Percentiles rank a stretch among this genome's conserved stretches.
These are phyloP conservation scores for Yamadazyma tumulicola DNA, from an alignment of 805 yeast genomes.

Conservation along the genomic window DNA sequence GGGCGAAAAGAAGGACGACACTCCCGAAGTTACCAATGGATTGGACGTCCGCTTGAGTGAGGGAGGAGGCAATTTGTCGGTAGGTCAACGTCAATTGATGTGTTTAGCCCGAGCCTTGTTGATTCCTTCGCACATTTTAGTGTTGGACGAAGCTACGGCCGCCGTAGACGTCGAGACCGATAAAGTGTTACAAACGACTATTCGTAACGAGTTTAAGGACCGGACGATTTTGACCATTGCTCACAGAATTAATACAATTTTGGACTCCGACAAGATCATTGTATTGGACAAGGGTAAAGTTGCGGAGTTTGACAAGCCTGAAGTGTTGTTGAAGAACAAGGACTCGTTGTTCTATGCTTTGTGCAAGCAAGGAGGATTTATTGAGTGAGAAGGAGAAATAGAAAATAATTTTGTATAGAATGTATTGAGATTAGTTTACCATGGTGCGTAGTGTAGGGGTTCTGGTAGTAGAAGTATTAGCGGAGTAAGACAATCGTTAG, in stretches of 20 bases:
- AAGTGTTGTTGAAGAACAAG: constrained; percentile 57
- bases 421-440: constrained; percentile 11
- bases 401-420: constrained; percentile 16
- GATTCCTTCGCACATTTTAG: constrained; percentile 55
- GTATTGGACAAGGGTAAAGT: constrained; percentile 74
- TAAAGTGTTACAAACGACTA: constrained; percentile 71
- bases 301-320: constrained; percentile 74
- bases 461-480: no score
- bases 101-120: constrained; percentile 78
- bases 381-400: constrained; percentile 20
- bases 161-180: constrained; percentile 88
- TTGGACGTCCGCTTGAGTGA: constrained; percentile 38
- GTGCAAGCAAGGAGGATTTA: constrained; percentile 77
- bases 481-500: no score
- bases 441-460: no score
- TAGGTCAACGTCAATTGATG: constrained; percentile 57
- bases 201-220: constrained; percentile 67
- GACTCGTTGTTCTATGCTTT: constrained; percentile 74
- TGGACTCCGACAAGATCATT: constrained; percentile 75
- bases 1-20: constrained; percentile 13
- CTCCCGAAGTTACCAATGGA: constrained; percentile 19
- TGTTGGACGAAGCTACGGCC: constrained; percentile 85
- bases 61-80: constrained; percentile 47
- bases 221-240: constrained; percentile 83
- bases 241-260: constrained; percentile 76